Conservation (phyloP, 495 filamentous ascomycete species). For the Cenococcum geophilum region DNA sequence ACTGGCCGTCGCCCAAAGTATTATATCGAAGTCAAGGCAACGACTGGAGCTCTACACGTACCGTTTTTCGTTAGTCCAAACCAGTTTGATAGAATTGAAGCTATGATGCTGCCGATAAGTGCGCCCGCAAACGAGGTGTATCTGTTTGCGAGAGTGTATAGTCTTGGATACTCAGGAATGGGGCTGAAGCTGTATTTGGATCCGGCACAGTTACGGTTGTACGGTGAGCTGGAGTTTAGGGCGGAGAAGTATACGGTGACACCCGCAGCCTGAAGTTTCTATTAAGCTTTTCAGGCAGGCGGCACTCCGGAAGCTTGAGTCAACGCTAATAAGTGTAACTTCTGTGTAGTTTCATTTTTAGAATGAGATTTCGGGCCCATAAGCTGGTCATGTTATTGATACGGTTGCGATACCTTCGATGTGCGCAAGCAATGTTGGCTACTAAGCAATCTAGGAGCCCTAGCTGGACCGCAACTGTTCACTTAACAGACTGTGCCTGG, state of each 20-base stretch:
- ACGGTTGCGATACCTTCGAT: too few relatives aligned
- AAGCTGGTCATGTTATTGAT: too few relatives aligned
- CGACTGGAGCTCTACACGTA: neutral
- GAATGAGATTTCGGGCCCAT: too few relatives aligned
- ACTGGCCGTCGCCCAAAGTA: neutral
- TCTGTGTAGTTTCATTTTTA: too few relatives aligned
- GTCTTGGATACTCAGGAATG: neutral
- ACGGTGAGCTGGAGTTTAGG: neutral
- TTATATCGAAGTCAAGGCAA: slow-evolving; percentile 18
- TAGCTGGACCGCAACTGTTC: too few relatives aligned
- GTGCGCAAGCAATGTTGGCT: too few relatives aligned
- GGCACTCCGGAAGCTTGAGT: too few relatives aligned
- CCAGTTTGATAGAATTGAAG: slow-evolving; percentile 6
- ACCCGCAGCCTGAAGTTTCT: too few relatives aligned
- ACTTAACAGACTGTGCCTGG: too few relatives aligned
- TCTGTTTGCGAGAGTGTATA: slow-evolving; percentile 7
- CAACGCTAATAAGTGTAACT: too few relatives aligned
- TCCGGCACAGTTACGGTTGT: neutral
- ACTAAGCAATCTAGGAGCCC: too few relatives aligned
- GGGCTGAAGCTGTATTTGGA: slow-evolving; percentile 12
- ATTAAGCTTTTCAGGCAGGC: too few relatives aligned
- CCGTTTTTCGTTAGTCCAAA: slow-evolving; percentile 7
- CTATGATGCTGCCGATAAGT: slow-evolving; percentile 7
- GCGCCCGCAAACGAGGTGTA: neutral
- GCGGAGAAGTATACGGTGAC: slow-evolving; percentile 11